A percentile compares a stretch with the other conserved stretches of the same genome.
These are phyloP conservation scores for Fraxinus americana DNA, from an alignment of 257 asterid species.

Conservation along the genomic window DNA sequence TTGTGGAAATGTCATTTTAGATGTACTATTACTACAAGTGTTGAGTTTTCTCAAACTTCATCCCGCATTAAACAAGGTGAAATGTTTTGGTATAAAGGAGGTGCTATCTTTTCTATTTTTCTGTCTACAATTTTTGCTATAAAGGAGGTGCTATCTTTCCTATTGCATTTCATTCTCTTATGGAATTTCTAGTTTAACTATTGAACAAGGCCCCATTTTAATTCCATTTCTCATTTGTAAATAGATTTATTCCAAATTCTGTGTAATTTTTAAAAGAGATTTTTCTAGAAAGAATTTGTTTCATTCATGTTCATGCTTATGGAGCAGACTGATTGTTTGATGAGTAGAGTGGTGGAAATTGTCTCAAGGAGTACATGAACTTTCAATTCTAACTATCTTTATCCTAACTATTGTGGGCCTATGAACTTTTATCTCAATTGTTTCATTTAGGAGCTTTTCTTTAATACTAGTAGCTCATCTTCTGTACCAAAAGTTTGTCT, in stretches of 20 bases:
- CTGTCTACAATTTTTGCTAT: too few relatives aligned
- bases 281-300: constrained; percentile 24
- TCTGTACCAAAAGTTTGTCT: background rate
- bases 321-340: background rate
- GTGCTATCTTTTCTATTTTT: too few relatives aligned
- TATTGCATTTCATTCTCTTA: constrained; percentile 13
- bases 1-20: background rate
- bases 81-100: too few relatives aligned
- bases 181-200: background rate
- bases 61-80: background rate
- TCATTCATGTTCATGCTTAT: background rate
- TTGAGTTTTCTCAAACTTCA: background rate
- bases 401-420: too few relatives aligned
- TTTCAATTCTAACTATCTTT: too few relatives aligned
- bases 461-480: background rate
- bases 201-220: constrained; percentile 16
- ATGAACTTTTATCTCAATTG: background rate
- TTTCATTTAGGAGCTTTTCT: background rate
- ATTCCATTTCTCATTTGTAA: background rate
- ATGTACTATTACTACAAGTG: background rate
- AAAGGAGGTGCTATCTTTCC: background rate
- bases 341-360: background rate
- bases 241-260: background rate
- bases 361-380: too few relatives aligned
- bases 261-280: background rate